Base-by-base conservation (phyloP, 495 filamentous ascomycete species). In the Penicillium coprophilum region DNA sequence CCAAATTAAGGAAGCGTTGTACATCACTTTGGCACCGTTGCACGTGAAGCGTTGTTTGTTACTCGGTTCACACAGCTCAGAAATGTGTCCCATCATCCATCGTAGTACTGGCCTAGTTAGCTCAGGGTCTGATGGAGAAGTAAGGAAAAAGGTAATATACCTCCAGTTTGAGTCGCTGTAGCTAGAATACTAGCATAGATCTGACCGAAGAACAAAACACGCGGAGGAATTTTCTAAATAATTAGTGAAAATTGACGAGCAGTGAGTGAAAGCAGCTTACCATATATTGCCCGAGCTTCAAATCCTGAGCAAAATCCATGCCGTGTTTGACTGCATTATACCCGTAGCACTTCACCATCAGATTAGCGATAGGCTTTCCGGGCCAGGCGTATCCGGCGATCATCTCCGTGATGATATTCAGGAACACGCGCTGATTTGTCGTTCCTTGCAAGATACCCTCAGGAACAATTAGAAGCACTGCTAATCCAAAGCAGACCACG, bases 391-490 rank as follows among this genome's bases (percentile, higher is more conserved):
- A 81, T 34, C 90, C 90, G n/a, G 86, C 88, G 53, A 92, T 86
- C 40, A 92, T 75, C 67, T 93, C 89, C 65, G 88, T 65, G 55
- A 90, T 85, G 10, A 91, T 79, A 66, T 89, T 92, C 61, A 90
- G 85, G 63, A 81, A 85, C 57, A 65, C 49, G 1, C 62, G 52
- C 23, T 62, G 59, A 63, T 93, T 93, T 9, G 90, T 91, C 49
- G 91, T 89, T 8, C 87, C 90, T 82, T 90, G 89, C 50, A 92
- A 83, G 46, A 92, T 92, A 52, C 90, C 90, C 61, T 89, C 89
- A 15, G 90, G 90, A 45, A 92, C 85, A 66, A 92, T 91, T 31
- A 92, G 77, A 15, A 90, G 64, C 15, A 82, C 80, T 50, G 85
- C 87, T 43, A 81, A 59, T 30, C 74, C 81, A 13, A 91, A 77